Evolutionary conservation across 306 rosid genomes (phyloP).

Genomic region (Gynostemma pentaphyllum): DNA sequence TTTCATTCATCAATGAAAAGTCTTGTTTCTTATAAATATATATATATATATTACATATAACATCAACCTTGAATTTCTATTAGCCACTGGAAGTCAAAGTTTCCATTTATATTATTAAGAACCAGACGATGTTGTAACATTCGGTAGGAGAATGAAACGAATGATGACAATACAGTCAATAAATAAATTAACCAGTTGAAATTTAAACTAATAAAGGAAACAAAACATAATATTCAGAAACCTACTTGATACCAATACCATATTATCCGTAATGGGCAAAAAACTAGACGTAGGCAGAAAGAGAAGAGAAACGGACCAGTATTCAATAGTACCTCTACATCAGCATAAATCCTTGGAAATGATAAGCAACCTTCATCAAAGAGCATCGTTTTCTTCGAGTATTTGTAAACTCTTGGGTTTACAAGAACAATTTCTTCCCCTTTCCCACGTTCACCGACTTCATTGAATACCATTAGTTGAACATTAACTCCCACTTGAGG

Average conservation of each 20-base stretch:
- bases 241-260: background rate
- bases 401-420: conserved; percentile 68
- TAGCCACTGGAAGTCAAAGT: background rate
- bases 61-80: background rate
- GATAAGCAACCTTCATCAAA: conserved; percentile 82
- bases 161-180: background rate
- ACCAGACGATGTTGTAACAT: background rate
- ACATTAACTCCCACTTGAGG: conserved; percentile 93
- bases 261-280: background rate
- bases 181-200: background rate
- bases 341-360: conserved; percentile 65
- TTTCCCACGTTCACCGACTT: conserved; percentile 71
- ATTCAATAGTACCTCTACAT: conserved; percentile 37
- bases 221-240: background rate
- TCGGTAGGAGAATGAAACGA: background rate
- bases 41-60: background rate
- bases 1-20: too few species aligned
- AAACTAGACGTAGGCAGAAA: background rate
- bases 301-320: background rate
- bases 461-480: conserved; percentile 88
- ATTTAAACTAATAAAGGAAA: background rate
- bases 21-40: too few species aligned
- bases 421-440: conserved; percentile 94
- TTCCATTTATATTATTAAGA: background rate
- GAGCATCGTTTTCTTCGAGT: conserved; percentile 52